phyloP scores from a whole-genome alignment of 768 basidiomycete species.

The Agrocybe praecox region DNA sequence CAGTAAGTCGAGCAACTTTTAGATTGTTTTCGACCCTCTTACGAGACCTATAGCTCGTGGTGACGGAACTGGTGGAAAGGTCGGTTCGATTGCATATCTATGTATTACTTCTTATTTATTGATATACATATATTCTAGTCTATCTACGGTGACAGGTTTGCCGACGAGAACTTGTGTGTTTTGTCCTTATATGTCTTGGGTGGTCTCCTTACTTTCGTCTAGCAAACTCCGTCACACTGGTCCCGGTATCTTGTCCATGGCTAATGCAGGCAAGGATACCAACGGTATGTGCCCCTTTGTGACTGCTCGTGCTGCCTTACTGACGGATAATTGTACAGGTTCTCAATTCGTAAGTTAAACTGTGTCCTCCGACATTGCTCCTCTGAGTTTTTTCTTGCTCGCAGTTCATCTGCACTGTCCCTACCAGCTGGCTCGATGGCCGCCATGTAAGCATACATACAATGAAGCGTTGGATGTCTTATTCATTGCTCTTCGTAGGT shows the following conservation, averaged over 20 bases:
- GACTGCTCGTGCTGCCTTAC: not conserved
- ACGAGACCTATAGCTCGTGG: conserved; percentile 58
- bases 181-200: not conserved
- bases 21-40: not conserved
- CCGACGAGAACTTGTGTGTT: conserved; percentile 93
- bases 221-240: conserved; percentile 96
- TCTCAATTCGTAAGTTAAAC: conserved; percentile 81
- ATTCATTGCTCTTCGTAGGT: conserved; percentile 50
- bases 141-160: conserved; percentile 89
- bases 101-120: not conserved
- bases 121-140: conserved; percentile 46
- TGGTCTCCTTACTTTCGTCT: conserved; percentile 2
- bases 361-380: not conserved
- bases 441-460: conserved; percentile 64
- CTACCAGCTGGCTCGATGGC: conserved; percentile 89
- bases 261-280: conserved; percentile 90
- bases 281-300: conserved; percentile 59
- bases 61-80: conserved; percentile 92
- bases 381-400: conserved; percentile 9
- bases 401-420: conserved; percentile 91
- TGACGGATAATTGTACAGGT: conserved; percentile 40
- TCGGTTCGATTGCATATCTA: conserved; percentile 25
- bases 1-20: conserved; percentile 53
- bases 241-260: conserved; percentile 90
- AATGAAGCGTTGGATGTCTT: not conserved